Evolutionary conservation across 75 land plant species (phyloP).

Genomic region (Picea glauca): DNA sequence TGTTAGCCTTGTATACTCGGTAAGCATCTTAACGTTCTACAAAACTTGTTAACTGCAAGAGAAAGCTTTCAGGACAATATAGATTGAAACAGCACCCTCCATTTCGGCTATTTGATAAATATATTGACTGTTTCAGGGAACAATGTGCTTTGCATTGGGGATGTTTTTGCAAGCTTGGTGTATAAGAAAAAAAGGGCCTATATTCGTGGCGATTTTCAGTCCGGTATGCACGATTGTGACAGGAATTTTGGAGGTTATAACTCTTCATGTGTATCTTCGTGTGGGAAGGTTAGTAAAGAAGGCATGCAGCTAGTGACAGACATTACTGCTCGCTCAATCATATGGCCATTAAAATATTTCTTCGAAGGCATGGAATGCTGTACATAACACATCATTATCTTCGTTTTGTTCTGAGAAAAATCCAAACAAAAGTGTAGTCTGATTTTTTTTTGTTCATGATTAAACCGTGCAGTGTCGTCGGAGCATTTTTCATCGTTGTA

Average conservation of each 20-base stretch:
- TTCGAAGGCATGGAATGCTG: no score
- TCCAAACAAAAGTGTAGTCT: no score
- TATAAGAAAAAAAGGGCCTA: conserved; percentile 68
- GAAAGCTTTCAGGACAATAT: no score
- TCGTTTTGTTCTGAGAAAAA: no score
- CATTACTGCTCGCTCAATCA: neutral
- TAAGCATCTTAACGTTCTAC: conserved; percentile 10
- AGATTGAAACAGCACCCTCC: neutral
- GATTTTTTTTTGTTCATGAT: no score
- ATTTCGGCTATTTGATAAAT: no score
- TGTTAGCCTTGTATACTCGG: conserved; percentile 21
- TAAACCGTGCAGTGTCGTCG: neutral
- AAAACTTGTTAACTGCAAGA: neutral
- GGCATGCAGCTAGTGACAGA: neutral
- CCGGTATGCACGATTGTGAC: conserved; percentile 66
- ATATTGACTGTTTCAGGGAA: conserved; percentile 38
- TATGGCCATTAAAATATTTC: no score
- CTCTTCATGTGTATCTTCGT: conserved; percentile 54
- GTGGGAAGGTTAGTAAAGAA: conserved; percentile 58
- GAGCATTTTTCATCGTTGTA: neutral
- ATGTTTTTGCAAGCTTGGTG: conserved; percentile 74
- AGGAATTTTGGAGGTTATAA: conserved; percentile 39
- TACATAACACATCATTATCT: no score
- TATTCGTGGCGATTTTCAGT: conserved; percentile 57
- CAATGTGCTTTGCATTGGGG: conserved; percentile 58